Evolutionary conservation across 805 yeast species (phyloP).

Genomic region (Monosporozyma servazzii): DNA sequence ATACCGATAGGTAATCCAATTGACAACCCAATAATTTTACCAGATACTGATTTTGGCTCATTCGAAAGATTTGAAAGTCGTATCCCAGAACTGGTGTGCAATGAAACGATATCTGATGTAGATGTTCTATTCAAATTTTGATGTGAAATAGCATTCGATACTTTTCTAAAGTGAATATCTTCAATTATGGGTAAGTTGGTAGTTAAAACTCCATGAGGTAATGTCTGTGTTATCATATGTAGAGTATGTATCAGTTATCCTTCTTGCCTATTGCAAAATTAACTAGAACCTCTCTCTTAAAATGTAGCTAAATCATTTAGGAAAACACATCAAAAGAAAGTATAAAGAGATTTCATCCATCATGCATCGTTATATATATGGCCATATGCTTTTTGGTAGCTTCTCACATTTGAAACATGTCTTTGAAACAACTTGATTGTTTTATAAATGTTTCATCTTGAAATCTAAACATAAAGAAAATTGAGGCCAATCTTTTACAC

Average conservation of each 20-base stretch:
- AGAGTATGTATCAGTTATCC: not conserved
- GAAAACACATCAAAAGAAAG: too few relatives aligned
- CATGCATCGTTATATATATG: not conserved
- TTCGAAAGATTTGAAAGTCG: not conserved
- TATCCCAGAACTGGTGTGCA: not conserved
- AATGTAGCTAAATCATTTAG: not conserved
- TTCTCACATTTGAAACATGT: not conserved
- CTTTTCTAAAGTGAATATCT: not conserved
- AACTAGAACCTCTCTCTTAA: not conserved
- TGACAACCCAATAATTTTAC: conserved; percentile 19
- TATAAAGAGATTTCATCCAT: not conserved
- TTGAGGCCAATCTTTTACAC: not conserved
- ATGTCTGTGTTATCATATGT: not conserved
- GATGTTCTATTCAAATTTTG: not conserved
- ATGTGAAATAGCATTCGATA: not conserved
- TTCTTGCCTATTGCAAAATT: not conserved
- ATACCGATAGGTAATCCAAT: conserved; percentile 28
- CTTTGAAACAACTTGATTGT: not conserved
- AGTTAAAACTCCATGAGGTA: not conserved
- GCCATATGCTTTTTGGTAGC: not conserved
- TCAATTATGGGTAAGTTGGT: not conserved
- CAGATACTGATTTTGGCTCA: conserved; percentile 2
- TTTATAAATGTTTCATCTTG: conserved; percentile 1
- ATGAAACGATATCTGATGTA: not conserved
- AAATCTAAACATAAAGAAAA: not conserved